These are phyloP conservation scores for Pichia sp. DNA, from an alignment of 1,139 yeast genomes.

Conservation along the genomic window DNA sequence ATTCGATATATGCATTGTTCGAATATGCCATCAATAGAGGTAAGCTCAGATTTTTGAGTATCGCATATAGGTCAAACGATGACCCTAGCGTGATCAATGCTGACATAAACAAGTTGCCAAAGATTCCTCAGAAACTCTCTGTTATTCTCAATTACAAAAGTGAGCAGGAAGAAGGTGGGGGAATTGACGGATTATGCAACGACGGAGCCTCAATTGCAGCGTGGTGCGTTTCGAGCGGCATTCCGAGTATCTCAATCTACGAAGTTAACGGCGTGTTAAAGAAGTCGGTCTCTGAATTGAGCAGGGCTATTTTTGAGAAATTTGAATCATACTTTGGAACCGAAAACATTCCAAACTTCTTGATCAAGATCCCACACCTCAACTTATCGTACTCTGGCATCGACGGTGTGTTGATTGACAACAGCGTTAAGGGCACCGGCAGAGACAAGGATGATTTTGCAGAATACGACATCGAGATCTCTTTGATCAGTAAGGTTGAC, in stretches of 20 bases:
- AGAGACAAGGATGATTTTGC: conserved; percentile 12
- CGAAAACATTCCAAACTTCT: conserved; percentile 57
- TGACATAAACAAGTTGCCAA: conserved; percentile 67
- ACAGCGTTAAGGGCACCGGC: conserved; percentile 23
- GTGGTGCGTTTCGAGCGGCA: conserved; percentile 87
- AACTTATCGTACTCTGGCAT: conserved; percentile 45
- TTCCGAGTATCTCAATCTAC: conserved; percentile 66
- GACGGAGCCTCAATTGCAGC: conserved; percentile 75
- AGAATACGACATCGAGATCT: conserved; percentile 53
- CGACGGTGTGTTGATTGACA: conserved; percentile 27
- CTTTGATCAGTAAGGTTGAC: conserved; percentile 68
- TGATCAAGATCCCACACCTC: conserved; percentile 58
- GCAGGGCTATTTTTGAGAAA: conserved; percentile 55
- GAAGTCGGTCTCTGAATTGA: conserved; percentile 50
- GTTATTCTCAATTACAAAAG: conserved; percentile 67
- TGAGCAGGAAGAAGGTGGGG: conserved; percentile 83
- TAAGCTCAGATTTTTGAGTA: conserved; percentile 53
- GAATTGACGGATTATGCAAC: conserved; percentile 73
- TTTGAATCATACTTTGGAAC: conserved; percentile 74
- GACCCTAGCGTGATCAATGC: conserved; percentile 84
- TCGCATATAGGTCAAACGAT: conserved; percentile 74
- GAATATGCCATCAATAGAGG: conserved; percentile 52
- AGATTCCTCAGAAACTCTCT: conserved; percentile 75
- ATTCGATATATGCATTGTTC: conserved; percentile 51
- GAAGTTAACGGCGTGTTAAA: conserved; percentile 73